Conservation (phyloP, 2,329 filamentous ascomycete species). For the Aspergillus japonicus region DNA sequence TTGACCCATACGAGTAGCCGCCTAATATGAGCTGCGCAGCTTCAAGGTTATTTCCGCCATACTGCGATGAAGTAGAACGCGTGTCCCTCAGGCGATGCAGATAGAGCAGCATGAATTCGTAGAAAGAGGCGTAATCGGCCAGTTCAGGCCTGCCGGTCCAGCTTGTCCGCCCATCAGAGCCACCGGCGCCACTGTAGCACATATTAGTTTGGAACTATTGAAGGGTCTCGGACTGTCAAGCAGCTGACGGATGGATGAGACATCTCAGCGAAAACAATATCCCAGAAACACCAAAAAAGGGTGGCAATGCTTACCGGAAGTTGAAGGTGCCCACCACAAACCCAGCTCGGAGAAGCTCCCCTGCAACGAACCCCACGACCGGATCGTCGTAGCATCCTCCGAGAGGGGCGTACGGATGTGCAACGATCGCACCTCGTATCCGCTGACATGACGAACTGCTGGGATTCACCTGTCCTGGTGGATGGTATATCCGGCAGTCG, state of each 20-base stretch:
- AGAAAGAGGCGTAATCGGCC: conserved; percentile 77
- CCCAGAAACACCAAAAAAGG: not conserved
- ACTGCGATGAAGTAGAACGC: not conserved
- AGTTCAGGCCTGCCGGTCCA: conserved; percentile 83
- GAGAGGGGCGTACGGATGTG: conserved; percentile 86
- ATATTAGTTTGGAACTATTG: not conserved
- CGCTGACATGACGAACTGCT: conserved; percentile 28
- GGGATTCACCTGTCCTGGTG: conserved; percentile 37
- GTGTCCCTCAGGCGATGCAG: conserved; percentile 55
- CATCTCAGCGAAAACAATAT: not conserved
- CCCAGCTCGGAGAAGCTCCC: conserved; percentile 65
- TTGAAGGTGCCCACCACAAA: conserved; percentile 87
- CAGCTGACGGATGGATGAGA: not conserved
- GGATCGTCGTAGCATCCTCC: conserved; percentile 84
- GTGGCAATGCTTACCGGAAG: conserved; percentile 63
- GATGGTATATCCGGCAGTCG: conserved; percentile 81
- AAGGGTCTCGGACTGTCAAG: not conserved
- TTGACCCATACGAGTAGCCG: conserved; percentile 88
- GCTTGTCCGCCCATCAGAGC: conserved; percentile 74
- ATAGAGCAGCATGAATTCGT: conserved; percentile 77
- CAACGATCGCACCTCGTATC: conserved; percentile 64
- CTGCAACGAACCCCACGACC: conserved; percentile 66
- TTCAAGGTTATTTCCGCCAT: not conserved
- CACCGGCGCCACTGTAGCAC: conserved; percentile 66
- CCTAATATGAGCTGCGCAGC: conserved; percentile 57